These are phyloP conservation scores for Silene conica DNA, from an alignment of 148 eudicot species.

Conservation along the genomic window DNA sequence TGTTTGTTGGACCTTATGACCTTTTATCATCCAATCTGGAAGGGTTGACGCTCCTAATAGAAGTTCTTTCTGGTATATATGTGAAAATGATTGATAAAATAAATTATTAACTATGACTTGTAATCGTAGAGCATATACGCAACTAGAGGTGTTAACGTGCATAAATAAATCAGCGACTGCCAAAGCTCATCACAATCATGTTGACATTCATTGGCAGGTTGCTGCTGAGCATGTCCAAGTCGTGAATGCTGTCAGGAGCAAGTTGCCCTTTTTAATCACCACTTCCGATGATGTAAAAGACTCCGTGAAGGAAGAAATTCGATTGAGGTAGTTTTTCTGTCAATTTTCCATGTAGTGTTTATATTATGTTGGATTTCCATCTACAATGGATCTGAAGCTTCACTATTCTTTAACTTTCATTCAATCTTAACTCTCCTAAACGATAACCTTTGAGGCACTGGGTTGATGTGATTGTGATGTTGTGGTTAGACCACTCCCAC, in stretches of 20 bases:
- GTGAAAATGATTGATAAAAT: neutral
- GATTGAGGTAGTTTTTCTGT: constrained; percentile 56
- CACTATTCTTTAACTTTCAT: neutral
- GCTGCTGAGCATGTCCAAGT: constrained; percentile 80
- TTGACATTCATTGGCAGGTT: constrained; percentile 45
- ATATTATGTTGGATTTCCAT: neutral
- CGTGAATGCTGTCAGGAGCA: constrained; percentile 64
- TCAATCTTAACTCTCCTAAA: neutral
- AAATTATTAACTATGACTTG: neutral
- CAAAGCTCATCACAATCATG: constrained; percentile 6
- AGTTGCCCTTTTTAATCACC: constrained; percentile 87
- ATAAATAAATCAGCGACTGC: neutral
- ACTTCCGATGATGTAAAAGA: constrained; percentile 79
- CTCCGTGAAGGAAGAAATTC: constrained; percentile 75
- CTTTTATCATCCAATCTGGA: neutral
- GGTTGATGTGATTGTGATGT: neutral
- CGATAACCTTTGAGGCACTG: neutral
- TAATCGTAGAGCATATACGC: constrained; percentile 7
- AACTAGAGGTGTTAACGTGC: neutral
- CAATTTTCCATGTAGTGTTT: neutral
- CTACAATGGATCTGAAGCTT: neutral
- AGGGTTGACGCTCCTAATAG: neutral
- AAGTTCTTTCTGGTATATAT: neutral
- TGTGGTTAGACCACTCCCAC: neutral
- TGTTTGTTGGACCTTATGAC: neutral